Percentiles rank a stretch among this genome's conserved stretches.
These are phyloP conservation scores for Plectosphaerella plurivora DNA, from an alignment of 2,329 filamentous ascomycete genomes.

Conservation along the genomic window DNA sequence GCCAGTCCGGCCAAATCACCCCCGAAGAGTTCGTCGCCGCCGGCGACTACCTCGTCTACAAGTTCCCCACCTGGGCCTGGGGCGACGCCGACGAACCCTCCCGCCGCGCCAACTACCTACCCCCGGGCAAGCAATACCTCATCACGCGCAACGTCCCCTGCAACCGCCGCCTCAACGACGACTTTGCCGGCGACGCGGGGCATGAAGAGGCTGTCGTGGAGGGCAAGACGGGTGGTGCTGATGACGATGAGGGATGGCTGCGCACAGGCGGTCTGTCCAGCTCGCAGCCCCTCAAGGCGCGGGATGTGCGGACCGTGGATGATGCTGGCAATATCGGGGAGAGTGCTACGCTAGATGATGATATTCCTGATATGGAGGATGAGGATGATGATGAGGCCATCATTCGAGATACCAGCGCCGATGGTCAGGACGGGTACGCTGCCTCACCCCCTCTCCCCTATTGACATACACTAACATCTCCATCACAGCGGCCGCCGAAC, in stretches of 20 bases:
- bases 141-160: conserved; percentile 94
- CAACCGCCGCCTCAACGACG: conserved; percentile 83
- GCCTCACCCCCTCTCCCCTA: neutral
- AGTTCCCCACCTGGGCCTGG: conserved; percentile 99
- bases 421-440: conserved; percentile 41
- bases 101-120: conserved; percentile 77
- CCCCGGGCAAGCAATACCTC: conserved; percentile 87
- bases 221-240: conserved; percentile 42
- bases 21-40: conserved; percentile 95
- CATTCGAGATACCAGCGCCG: conserved; percentile 66
- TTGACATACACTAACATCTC: conserved; percentile 3
- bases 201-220: conserved; percentile 82
- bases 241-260: conserved; percentile 85
- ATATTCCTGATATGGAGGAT: conserved; percentile 98
- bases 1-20: conserved; percentile 89
- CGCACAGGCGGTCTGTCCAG: conserved; percentile 76
- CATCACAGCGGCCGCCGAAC: conserved; percentile 68
- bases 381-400: conserved; percentile 97
- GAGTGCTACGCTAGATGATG: conserved; percentile 64
- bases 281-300: conserved; percentile 69
- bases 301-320: conserved; percentile 83
- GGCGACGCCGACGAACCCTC: conserved; percentile 77
- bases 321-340: conserved; percentile 84
- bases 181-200: conserved; percentile 85
- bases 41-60: conserved; percentile 97